Evolutionary conservation across 106 monocot species (phyloP).

Genomic region (Allium sativum): DNA sequence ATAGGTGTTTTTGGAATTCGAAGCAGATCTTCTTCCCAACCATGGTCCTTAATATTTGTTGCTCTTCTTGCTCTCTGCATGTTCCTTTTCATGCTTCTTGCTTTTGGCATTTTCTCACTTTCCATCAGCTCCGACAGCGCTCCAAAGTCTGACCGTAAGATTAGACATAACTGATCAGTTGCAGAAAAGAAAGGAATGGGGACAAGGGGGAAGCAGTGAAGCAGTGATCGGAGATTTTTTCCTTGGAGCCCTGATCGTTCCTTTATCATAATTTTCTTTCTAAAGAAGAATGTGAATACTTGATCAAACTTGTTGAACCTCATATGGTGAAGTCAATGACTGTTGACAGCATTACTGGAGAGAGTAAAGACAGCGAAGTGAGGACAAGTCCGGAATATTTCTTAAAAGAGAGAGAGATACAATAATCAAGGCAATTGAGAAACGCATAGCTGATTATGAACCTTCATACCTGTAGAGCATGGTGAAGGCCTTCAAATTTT

Average conservation of each 20-base stretch:
- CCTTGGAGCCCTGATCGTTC: conserved; percentile 50
- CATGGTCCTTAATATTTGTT: conserved; percentile 18
- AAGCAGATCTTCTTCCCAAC: conserved; percentile 6
- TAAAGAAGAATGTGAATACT: too few relatives aligned
- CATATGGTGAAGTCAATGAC: too few relatives aligned
- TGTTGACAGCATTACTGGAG: too few relatives aligned
- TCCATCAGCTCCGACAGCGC: conserved; percentile 23
- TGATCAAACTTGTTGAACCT: too few relatives aligned
- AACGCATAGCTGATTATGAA: too few relatives aligned
- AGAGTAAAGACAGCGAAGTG: too few relatives aligned
- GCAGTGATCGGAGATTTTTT: conserved; percentile 50
- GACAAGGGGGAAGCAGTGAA: conserved; percentile 15
- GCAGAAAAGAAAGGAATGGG: conserved; percentile 16
- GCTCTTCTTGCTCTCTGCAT: conserved; percentile 30
- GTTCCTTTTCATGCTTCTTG: conserved; percentile 38
- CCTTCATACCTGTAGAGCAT: too few relatives aligned
- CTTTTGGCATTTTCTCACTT: conserved; percentile 49
- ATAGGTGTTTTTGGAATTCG: conserved; percentile 8
- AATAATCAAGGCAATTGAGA: too few relatives aligned
- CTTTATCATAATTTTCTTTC: conserved; percentile 52
- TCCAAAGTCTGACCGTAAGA: not conserved
- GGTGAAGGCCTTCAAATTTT: too few relatives aligned
- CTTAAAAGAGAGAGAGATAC: too few relatives aligned
- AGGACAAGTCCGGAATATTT: too few relatives aligned
- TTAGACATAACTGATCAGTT: not conserved